These are phyloP conservation scores for Canavalia ensiformis DNA, from an alignment of 306 rosid genomes.

Conservation along the genomic window DNA sequence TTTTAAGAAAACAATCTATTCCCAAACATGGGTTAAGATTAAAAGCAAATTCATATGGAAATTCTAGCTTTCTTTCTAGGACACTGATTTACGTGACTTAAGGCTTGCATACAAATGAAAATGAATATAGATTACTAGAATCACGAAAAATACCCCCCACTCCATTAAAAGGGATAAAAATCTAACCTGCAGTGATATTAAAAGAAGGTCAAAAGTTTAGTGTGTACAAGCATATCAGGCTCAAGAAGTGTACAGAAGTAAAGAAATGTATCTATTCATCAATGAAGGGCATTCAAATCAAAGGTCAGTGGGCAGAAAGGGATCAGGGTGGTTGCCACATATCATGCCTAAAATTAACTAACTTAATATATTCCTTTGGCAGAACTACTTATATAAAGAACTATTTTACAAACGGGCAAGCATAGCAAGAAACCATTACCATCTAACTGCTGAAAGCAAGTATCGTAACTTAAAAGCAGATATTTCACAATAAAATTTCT, in stretches of 20 bases:
- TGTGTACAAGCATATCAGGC: constrained; percentile 14
- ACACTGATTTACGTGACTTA: neutral
- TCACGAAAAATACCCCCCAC: no score
- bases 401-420: neutral
- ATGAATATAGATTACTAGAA: no score
- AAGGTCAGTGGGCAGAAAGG: neutral
- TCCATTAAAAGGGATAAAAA: no score
- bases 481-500: neutral
- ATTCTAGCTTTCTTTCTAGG: constrained; percentile 4
- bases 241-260: neutral
- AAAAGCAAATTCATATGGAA: neutral
- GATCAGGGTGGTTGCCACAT: constrained; percentile 7
- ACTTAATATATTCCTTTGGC: constrained; percentile 12
- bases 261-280: constrained; percentile 6
- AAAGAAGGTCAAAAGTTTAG: constrained; percentile 30
- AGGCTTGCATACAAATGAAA: constrained; percentile 5
- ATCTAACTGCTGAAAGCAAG: constrained; percentile 22
- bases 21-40: no score
- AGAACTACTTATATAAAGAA: constrained; percentile 24
- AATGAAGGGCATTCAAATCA: constrained; percentile 24
- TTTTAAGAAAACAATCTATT: no score
- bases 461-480: constrained; percentile 2
- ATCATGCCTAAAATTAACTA: constrained; percentile 28
- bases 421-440: neutral
- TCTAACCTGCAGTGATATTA: neutral